These are phyloP conservation scores for Candida chauliodis DNA, from an alignment of 805 yeast species.

Conservation along the genomic window DNA sequence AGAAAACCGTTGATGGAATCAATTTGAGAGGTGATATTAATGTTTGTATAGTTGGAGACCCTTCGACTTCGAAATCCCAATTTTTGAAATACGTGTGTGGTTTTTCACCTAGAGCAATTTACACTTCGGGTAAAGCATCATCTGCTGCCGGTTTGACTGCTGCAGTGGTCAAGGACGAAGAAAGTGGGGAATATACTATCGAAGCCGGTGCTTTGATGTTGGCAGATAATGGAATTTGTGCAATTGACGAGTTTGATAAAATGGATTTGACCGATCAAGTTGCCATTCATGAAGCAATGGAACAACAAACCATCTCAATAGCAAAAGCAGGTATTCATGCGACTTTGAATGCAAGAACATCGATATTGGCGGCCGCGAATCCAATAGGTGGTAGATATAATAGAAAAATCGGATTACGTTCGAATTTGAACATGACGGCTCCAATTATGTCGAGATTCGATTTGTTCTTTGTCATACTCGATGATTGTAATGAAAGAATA, in stretches of 20 bases:
- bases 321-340: constrained; percentile 99
- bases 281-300: constrained; percentile 99
- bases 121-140: constrained; percentile 97
- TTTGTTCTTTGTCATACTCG: constrained; percentile 87
- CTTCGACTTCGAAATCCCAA: constrained; percentile 95
- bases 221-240: constrained; percentile 98
- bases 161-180: constrained; percentile 95
- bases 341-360: constrained; percentile 92
- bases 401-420: constrained; percentile 75
- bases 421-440: constrained; percentile 92
- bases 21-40: constrained; percentile 95
- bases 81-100: constrained; percentile 89
- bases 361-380: constrained; percentile 97
- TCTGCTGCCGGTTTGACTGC: constrained; percentile 99
- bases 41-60: constrained; percentile 95
- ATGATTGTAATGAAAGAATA: constrained; percentile 87
- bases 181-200: constrained; percentile 92
- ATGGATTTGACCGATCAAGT: constrained; percentile 96
- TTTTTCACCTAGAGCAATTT: constrained; percentile 90
- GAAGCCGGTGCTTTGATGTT: constrained; percentile 99
- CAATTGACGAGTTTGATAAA: constrained; percentile 97
- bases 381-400: constrained; percentile 97
- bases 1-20: constrained; percentile 88
- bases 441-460: constrained; percentile 99
- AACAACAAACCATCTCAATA: constrained; percentile 96